Evolutionary conservation across 495 filamentous ascomycete genomes (phyloP).

Genomic region (Daldinia grandis): DNA sequence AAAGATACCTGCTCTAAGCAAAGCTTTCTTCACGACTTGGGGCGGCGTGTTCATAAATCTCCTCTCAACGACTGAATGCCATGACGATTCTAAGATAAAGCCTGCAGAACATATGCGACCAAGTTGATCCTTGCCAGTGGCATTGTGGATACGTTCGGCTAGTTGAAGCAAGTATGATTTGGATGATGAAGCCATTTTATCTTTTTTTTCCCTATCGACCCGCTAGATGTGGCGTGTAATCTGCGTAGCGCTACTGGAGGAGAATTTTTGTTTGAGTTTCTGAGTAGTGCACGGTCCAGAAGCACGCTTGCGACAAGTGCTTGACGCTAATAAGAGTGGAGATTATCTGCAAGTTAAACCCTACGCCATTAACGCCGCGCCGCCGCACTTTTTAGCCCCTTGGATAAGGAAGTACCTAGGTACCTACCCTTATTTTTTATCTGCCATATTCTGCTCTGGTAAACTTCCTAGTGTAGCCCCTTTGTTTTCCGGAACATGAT

Average conservation of each 20-base stretch:
- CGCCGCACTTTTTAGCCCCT: not conserved
- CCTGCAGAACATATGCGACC: conserved; percentile 17
- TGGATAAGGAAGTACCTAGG: not conserved
- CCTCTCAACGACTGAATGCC: conserved; percentile 26
- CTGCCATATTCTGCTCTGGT: too few relatives aligned
- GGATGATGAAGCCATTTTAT: conserved; percentile 21
- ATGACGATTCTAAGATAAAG: conserved; percentile 31
- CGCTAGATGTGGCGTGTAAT: not conserved
- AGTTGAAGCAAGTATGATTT: conserved; percentile 32
- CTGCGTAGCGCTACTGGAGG: not conserved
- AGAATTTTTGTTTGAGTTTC: not conserved
- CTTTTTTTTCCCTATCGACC: not conserved
- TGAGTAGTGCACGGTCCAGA: not conserved
- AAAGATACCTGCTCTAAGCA: conserved; percentile 18
- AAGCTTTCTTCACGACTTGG: conserved; percentile 17
- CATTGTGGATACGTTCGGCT: conserved; percentile 37
- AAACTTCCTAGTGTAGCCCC: too few relatives aligned
- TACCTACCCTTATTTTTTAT: not conserved
- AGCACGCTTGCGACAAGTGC: not conserved
- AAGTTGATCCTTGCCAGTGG: conserved; percentile 33
- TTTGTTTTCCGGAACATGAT: too few relatives aligned
- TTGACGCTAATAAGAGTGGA: not conserved
- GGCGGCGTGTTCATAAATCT: conserved; percentile 26
- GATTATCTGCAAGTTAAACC: not conserved
- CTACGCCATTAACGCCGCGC: not conserved